Evolutionary conservation across 75 land plant genomes (phyloP).

Genomic region (Larix kaempferi): DNA sequence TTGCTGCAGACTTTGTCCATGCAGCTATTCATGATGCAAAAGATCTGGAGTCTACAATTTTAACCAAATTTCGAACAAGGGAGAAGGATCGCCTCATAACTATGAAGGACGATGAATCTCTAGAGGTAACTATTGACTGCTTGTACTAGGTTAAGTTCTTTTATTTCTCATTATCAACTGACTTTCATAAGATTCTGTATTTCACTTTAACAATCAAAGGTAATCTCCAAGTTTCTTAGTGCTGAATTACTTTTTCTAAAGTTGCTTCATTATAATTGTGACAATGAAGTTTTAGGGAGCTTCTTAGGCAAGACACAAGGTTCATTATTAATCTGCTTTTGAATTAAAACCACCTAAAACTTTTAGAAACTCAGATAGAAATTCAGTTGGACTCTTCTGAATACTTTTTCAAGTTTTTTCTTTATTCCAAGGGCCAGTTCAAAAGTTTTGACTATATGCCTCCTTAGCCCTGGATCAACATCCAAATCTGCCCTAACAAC

Average conservation of each 20-base stretch:
- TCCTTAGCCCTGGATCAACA: neutral
- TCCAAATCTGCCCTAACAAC: neutral
- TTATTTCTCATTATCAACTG: neutral
- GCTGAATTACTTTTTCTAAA: neutral
- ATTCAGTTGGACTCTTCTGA: neutral
- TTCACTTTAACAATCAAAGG: too few species aligned
- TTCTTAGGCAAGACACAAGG: neutral
- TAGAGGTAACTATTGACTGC: neutral
- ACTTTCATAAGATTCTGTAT: too few species aligned
- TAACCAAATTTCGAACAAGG: slow-evolving; percentile 47
- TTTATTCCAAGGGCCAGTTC: neutral
- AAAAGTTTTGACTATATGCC: neutral
- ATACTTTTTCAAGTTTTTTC: neutral
- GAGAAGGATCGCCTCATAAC: slow-evolving; percentile 21
- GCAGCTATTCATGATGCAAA: slow-evolving; percentile 66
- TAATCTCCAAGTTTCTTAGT: too few species aligned
- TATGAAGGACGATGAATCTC: slow-evolving; percentile 37
- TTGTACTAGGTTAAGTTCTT: too few species aligned
- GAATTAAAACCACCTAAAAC: neutral
- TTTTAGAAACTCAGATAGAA: neutral
- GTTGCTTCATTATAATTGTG: neutral
- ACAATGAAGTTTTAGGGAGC: neutral
- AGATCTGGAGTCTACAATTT: slow-evolving; percentile 48
- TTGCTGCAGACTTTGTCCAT: slow-evolving; percentile 95
- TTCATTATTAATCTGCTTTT: neutral